Percentiles rank a stretch among this genome's conserved stretches.
These are phyloP conservation scores for Candida awuae DNA, from an alignment of 805 yeast species.

Conservation along the genomic window DNA sequence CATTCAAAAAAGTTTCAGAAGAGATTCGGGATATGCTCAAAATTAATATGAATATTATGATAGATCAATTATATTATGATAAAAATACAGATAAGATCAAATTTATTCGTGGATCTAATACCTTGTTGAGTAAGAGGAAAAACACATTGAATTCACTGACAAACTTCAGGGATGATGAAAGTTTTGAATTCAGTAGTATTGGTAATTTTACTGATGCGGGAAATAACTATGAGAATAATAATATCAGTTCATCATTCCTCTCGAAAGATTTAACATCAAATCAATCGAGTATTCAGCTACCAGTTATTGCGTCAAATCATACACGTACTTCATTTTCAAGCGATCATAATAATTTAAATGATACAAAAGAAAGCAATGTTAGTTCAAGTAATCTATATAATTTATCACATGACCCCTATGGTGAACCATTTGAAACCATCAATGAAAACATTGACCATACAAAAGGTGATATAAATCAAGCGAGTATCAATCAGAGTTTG, in stretches of 20 bases:
- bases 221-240: too few relatives aligned
- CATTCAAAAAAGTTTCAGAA: conserved; percentile 32
- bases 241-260: too few relatives aligned
- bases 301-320: conserved; percentile 9
- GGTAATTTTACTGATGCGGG: not conserved
- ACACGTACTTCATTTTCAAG: not conserved
- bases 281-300: conserved; percentile 9
- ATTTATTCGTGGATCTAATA: conserved; percentile 23
- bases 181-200: not conserved
- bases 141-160: conserved; percentile 6
- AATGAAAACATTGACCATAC: not conserved
- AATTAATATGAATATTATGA: conserved; percentile 31
- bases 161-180: not conserved
- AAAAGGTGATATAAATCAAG: too few relatives aligned
- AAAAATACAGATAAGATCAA: conserved; percentile 24
- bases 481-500: not conserved
- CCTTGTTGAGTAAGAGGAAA: conserved; percentile 23
- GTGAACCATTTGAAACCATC: not conserved
- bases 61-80: conserved; percentile 23
- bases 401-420: not conserved
- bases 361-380: not conserved
- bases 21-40: conserved; percentile 40
- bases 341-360: not conserved
- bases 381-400: too few relatives aligned
- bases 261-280: conserved; percentile 1